phyloP scores from a whole-genome alignment of 2,329 filamentous ascomycete genomes.

The Pseudopithomyces chartarum region DNA sequence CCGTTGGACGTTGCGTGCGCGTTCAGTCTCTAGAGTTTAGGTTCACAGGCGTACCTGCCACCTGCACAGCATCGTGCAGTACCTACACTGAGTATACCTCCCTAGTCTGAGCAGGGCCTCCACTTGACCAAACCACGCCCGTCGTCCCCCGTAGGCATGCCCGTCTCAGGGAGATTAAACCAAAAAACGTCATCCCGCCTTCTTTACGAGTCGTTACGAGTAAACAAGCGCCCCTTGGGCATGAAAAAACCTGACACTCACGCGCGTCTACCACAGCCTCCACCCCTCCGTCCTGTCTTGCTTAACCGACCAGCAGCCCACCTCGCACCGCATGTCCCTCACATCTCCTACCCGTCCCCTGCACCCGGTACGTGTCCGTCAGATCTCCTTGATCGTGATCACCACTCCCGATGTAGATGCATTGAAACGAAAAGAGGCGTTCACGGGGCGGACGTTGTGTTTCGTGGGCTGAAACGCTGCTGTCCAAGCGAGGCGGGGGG shows the following conservation, averaged over 20 bases:
- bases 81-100: too few relatives aligned
- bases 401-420: neutral
- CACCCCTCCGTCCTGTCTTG: neutral
- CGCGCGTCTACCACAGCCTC: neutral
- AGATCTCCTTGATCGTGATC: conserved; percentile 1
- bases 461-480: conserved; percentile 11
- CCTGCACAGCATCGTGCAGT: too few relatives aligned
- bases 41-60: too few relatives aligned
- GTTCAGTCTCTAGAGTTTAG: too few relatives aligned
- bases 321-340: neutral
- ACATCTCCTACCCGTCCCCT: neutral
- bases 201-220: too few relatives aligned
- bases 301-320: neutral
- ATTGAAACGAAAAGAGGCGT: neutral
- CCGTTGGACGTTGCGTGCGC: too few relatives aligned
- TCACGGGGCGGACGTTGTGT: neutral
- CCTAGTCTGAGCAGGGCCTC: too few relatives aligned
- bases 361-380: conserved; percentile 1
- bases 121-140: too few relatives aligned
- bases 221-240: too few relatives aligned
- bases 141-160: too few relatives aligned
- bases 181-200: too few relatives aligned
- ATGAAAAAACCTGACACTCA: neutral
- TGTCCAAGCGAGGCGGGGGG: conserved; percentile 5
- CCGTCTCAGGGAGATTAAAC: too few relatives aligned